Evolutionary conservation across 495 filamentous ascomycete species (phyloP).

Genomic region (Lasiosphaeris hirsuta): DNA sequence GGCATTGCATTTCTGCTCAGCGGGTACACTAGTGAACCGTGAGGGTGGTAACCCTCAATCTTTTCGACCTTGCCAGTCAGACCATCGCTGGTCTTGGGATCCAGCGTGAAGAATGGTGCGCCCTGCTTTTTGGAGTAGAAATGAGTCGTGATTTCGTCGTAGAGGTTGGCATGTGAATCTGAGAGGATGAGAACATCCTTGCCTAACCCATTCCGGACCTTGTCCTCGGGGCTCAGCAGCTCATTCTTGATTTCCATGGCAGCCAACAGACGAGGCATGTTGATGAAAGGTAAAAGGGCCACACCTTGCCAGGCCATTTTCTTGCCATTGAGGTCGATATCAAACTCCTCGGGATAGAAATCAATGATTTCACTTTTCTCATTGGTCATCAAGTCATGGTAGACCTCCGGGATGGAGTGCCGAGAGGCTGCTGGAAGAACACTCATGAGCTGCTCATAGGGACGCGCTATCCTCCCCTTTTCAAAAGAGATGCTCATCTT

Average conservation of each 20-base stretch:
- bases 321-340: constrained; percentile 92
- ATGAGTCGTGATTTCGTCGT: constrained; percentile 71
- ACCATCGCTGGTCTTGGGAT: constrained; percentile 69
- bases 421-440: constrained; percentile 90
- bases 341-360: constrained; percentile 95
- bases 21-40: constrained; percentile 58
- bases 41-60: constrained; percentile 74
- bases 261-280: constrained; percentile 77
- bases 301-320: constrained; percentile 99
- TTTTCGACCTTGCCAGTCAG: constrained; percentile 78
- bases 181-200: constrained; percentile 80
- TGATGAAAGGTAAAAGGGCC: constrained; percentile 90
- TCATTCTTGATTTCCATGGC: constrained; percentile 84
- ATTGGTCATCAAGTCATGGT: constrained; percentile 84
- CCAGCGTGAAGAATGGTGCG: constrained; percentile 60
- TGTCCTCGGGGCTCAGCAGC: constrained; percentile 73
- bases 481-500: constrained; percentile 79
- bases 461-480: constrained; percentile 81
- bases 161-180: constrained; percentile 68
- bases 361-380: constrained; percentile 88
- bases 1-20: constrained; percentile 65
- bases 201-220: constrained; percentile 73
- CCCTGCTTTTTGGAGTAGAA: constrained; percentile 91
- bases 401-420: constrained; percentile 82
- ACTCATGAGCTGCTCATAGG: constrained; percentile 98